Evolutionary conservation across 2,329 filamentous ascomycete species (phyloP), one percentile per base, ranked within the genome.

Genomic region (Xylariaceae sp.): DNA sequence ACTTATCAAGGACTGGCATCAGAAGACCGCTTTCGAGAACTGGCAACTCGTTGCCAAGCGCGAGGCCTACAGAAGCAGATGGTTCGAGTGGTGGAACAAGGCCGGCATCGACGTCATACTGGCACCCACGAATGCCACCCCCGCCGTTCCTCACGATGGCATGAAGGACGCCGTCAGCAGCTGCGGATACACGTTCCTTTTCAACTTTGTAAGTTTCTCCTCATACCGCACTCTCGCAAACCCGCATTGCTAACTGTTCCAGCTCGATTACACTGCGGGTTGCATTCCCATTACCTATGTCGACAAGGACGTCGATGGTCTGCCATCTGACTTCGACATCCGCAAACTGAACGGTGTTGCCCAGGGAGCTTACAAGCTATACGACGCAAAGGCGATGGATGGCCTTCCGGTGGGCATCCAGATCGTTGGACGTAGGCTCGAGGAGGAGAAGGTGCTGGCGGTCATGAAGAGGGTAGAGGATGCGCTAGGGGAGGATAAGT

Each of bases 141-240:
- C 92, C 1, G 92, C 92, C 0, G 84, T 96, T 2, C 92, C 92
- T 0, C 92, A 96, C 71, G 84, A 87, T 51, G 92, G 86, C 0
- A 97, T 96, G 91, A 84, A 85, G 65, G 87, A 93, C 67, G 90
- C 90, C 2, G 86, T 94, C 50, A 89, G 88, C 63, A 90, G 87
- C 65, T 97, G 92, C 68, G 92, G 91, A 1, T 97, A 97, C 71
- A 97, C 92, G 0, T 96, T 97, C 72, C 75, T 96, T 58, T 97
- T 94, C 77, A 97, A 97, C 68, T 65, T 97, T 69, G 87, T 89
- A 76, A 74, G 84, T 76, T 5, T 10, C 45, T 37, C 9, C 15
- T 18, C 1, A 1, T 41, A 15, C 35, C 45, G 17, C 2, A 30
- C n/a, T 39, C 35, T 9, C 15, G 41, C 23, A 30, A 59, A 53